Conservation (phyloP, 2,329 filamentous ascomycete species). For the Colletotrichum musae region DNA sequence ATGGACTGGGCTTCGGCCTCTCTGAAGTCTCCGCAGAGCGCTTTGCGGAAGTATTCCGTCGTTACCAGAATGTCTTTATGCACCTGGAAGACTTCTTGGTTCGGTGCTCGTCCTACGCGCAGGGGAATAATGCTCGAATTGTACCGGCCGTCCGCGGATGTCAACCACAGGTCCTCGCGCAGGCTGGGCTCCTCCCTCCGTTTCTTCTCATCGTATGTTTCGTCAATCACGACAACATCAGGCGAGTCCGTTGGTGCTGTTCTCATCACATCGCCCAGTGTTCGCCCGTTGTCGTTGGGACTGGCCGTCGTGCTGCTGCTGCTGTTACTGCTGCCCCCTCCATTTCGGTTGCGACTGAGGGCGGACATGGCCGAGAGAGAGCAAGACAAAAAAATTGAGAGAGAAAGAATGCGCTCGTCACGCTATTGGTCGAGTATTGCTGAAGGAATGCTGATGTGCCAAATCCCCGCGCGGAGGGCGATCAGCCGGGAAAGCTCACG, state of each 20-base stretch:
- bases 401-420: constrained; percentile 14
- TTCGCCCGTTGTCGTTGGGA: constrained; percentile 35
- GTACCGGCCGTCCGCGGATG: constrained; percentile 64
- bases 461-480: not conserved
- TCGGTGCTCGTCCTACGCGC: constrained; percentile 56
- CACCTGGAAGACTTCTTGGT: constrained; percentile 63
- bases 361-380: constrained; percentile 23
- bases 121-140: constrained; percentile 61
- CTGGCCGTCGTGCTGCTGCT: constrained; percentile 6
- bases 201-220: constrained; percentile 49
- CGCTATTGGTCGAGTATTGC: constrained; percentile 11
- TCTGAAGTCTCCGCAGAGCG: constrained; percentile 62
- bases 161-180: constrained; percentile 64
- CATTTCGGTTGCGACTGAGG: constrained; percentile 3
- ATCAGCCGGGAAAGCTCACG: constrained; percentile 11
- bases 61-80: constrained; percentile 62
- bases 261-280: constrained; percentile 58
- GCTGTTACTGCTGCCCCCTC: constrained; percentile 21
- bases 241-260: constrained; percentile 54
- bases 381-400: not conserved
- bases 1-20: constrained; percentile 63
- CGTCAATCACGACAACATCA: constrained; percentile 56
- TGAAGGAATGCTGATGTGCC: not conserved
- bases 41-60: constrained; percentile 64
- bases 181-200: constrained; percentile 54